Base-by-base conservation (phyloP, 2,329 filamentous ascomycete genomes). In the Cladorrhinum sp. region DNA sequence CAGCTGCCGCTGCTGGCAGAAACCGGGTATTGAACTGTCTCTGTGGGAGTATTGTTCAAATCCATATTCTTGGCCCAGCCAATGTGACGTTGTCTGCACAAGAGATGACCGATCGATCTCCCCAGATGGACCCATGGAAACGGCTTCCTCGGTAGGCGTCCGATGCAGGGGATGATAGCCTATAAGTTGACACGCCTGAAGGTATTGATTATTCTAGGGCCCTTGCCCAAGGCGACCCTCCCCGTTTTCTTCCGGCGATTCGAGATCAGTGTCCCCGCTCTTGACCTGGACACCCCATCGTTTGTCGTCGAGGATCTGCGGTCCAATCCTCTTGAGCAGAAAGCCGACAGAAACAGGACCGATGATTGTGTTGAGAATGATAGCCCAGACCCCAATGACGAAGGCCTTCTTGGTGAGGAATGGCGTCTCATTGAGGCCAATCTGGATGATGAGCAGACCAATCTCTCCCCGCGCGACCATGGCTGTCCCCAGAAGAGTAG, bases 401-500 rank as follows among this genome's bases (percentile, higher is more conserved):
- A 83, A 85, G 0, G 64, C 67, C 49, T 67, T 65, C 5, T 57
- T 42, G 0, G 62, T 58, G 36, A 70, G 50, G 12, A 62, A 67
- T 0, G 65, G 63, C 30, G 67, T 69, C 51, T 69, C 67, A 49
- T 67, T 68, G 16, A 68, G 55, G 1, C 67, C 67, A 28, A 70
- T 64, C 30, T 69, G 65, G 0, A 83, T 69, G 63, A 95, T 91
- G 49, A 94, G 72, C 63, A 92, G 92, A 0, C 90, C 89, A 33
- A 94, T 91, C 71, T 95, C 90, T 0, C 90, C 90, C n/a, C 90
- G 80, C 0, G 90, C 85, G 0, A 89, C 83, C 90, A 94, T 94
- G 2, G 78, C 80, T 18, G 82, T 77, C 0, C 86, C 86, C 0
- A 93, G 74, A 2, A 93, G 85, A 0, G 82, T 78, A 0, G 86